These are phyloP conservation scores for Diplodia corticola DNA, from an alignment of 2,329 filamentous ascomycete genomes.

Conservation along the genomic window DNA sequence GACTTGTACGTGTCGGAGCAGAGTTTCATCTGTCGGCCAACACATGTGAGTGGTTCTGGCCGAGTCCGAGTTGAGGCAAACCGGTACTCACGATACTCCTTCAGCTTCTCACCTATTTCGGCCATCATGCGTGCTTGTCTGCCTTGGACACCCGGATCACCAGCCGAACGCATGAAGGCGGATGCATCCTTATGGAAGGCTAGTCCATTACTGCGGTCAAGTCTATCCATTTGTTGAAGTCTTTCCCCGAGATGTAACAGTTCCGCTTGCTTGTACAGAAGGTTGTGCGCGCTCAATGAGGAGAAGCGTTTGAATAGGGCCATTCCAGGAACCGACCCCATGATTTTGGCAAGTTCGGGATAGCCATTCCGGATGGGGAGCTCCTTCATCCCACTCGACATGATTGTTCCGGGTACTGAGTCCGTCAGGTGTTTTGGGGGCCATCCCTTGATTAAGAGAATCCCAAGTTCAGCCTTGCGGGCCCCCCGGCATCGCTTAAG, in stretches of 20 bases:
- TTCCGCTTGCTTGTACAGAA: constrained; percentile 3
- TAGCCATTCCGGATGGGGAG: not conserved
- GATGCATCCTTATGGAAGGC: not conserved
- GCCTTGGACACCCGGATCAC: not conserved
- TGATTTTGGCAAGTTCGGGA: too few relatives aligned
- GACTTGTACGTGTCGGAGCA: not conserved
- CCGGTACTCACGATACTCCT: not conserved
- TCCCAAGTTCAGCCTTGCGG: too few relatives aligned
- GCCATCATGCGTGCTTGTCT: not conserved
- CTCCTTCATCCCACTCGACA: too few relatives aligned
- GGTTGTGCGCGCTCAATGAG: too few relatives aligned
- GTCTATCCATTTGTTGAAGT: not conserved
- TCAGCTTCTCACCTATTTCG: not conserved
- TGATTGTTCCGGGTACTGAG: too few relatives aligned
- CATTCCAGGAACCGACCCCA: not conserved
- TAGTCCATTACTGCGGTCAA: not conserved
- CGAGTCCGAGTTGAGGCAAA: not conserved
- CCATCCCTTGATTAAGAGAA: too few relatives aligned
- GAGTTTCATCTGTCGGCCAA: not conserved
- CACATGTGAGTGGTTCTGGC: not conserved
- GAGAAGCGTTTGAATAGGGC: not conserved
- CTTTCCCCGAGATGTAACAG: not conserved
- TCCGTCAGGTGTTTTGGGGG: too few relatives aligned
- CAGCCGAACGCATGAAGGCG: too few relatives aligned
- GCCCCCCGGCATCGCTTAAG: too few relatives aligned